Conservation (phyloP, 768 basidiomycete species). For the Suillus cothurnatus region DNA sequence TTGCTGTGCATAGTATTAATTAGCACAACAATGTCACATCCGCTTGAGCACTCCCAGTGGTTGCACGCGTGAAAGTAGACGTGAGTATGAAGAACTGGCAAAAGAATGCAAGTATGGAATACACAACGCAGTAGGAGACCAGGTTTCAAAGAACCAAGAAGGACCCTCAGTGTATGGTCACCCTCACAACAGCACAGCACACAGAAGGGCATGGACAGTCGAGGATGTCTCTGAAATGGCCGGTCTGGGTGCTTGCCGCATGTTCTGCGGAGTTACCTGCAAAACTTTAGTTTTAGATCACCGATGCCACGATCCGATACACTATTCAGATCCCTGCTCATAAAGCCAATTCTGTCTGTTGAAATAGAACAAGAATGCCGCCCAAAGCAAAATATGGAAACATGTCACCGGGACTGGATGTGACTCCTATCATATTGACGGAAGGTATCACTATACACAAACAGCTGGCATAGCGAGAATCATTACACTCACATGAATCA, state of each 20-base stretch:
- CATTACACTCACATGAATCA: conserved; percentile 24
- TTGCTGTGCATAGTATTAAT: neutral
- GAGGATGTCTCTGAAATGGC: neutral
- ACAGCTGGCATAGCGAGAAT: neutral
- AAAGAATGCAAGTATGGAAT: neutral
- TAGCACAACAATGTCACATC: neutral
- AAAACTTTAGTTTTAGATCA: neutral
- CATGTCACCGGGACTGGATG: conserved; percentile 22
- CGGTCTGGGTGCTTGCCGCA: neutral
- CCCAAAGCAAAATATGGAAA: conserved; percentile 38
- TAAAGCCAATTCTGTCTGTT: conserved; percentile 36
- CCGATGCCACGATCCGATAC: neutral
- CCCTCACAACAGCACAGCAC: neutral
- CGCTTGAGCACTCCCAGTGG: neutral
- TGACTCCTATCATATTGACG: conserved; percentile 23
- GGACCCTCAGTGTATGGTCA: neutral
- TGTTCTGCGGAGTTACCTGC: neutral
- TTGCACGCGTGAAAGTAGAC: neutral
- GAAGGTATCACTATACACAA: conserved; percentile 41
- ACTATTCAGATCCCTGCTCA: conserved; percentile 15
- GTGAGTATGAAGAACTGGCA: neutral
- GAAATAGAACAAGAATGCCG: conserved; percentile 31
- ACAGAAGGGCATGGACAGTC: neutral
- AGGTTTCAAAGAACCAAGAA: neutral
- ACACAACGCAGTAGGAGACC: neutral